A percentile compares a stretch with the other conserved stretches of the same genome.
These are phyloP conservation scores for Candida gigantensis DNA, from an alignment of 1,139 yeast species.

Conservation along the genomic window DNA sequence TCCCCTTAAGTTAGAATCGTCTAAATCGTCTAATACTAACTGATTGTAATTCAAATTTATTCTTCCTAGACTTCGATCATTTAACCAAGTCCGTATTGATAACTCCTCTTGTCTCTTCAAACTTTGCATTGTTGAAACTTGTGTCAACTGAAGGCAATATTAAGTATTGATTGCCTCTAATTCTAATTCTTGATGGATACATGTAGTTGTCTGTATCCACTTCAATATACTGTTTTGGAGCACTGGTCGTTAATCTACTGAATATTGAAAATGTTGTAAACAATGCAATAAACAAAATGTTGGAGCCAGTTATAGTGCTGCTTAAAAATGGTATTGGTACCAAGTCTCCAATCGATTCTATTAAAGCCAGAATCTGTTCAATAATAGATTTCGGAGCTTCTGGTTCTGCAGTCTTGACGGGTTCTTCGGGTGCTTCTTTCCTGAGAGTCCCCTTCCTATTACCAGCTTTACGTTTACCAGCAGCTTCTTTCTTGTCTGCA, in stretches of 20 bases:
- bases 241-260: conserved; percentile 6
- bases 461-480: conserved; percentile 26
- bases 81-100: conserved; percentile 81
- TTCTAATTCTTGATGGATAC: conserved; percentile 21
- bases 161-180: conserved; percentile 46
- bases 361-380: conserved; percentile 25
- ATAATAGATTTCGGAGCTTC: conserved; percentile 14
- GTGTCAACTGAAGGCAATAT: conserved; percentile 50
- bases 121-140: conserved; percentile 33
- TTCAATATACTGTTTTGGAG: conserved; percentile 7
- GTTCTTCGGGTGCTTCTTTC: conserved; percentile 15
- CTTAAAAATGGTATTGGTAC: conserved; percentile 33
- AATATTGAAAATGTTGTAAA: conserved; percentile 12
- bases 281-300: conserved; percentile 20
- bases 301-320: conserved; percentile 26
- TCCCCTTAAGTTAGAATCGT: conserved; percentile 10
- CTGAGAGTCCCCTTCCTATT: conserved; percentile 21
- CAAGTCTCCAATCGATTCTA: conserved; percentile 30
- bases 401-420: conserved; percentile 7
- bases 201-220: conserved; percentile 12
- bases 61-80: conserved; percentile 45
- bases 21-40: conserved; percentile 11
- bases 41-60: conserved; percentile 16
- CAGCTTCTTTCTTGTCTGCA: conserved; percentile 15
- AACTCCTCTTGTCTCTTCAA: conserved; percentile 54